Base-by-base conservation (phyloP, 345 rosid genomes). In the Camelina hispida region DNA sequence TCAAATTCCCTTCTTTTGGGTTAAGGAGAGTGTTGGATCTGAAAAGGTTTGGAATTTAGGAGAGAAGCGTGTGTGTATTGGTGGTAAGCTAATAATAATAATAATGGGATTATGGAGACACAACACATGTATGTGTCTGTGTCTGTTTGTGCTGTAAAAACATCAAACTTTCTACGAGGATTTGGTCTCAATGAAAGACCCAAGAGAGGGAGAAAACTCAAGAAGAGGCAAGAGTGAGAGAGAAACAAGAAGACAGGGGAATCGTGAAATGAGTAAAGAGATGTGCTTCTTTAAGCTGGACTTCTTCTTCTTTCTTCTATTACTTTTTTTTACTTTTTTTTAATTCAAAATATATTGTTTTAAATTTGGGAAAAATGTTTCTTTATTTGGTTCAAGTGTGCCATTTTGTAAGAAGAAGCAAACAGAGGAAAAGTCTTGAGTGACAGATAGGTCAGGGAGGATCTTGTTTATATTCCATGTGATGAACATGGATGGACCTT, bases 211-310 rank as follows among this genome's bases (percentile, higher is more conserved):
- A 71, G 54, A 53, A 54, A 52, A 70, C 62, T 48, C 66, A 28
- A 56, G 61, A 25, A 71, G 61, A 28, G 60, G 23, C 38, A 30
- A 58, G 71, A 58, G 71, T 44, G 72, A 40, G 64, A 62, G 77
- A 71, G 59, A 44, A 67, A 69, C 69, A 71, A 65, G 80, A 79
- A 65, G 81, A 80, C 81, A 81, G 80, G 84, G 74, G 72, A 81
- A 74, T 64, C 89, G 91, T 87, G 85, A 85, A 82, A 71, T 47
- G 80, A 84, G 84, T 78, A 84, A 84, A 81, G 76, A 68, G 64
- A 40, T 47, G 70, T 18, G 52, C 22, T 61, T 68, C 47, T 71
- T 68, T 71, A 28, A 81, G 86, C 86, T 81, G 78, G 83, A 79
- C 55, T 77, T 73, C 71, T 62, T 48, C 61, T 43, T 48, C 54